Conservation (phyloP, 2,329 filamentous ascomycete genomes). For the Penicillium sp. region DNA sequence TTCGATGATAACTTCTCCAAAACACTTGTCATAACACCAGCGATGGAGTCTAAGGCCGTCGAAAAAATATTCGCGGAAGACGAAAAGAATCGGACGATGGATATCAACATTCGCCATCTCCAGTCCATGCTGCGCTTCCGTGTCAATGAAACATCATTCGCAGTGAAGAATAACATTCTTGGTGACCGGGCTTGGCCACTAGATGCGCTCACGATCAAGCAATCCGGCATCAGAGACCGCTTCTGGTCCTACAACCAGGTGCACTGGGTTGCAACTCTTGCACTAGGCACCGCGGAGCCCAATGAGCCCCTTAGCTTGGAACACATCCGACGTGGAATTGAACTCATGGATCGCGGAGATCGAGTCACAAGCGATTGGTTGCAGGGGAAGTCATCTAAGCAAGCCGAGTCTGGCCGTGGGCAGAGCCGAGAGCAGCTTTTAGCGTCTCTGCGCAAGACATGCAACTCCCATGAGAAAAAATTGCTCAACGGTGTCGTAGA, state of each 20-base stretch:
- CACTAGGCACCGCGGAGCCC: constrained; percentile 53
- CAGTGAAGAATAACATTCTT: constrained; percentile 41
- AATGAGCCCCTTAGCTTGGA: constrained; percentile 47
- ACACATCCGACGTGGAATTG: constrained; percentile 42
- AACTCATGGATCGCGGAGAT: constrained; percentile 48
- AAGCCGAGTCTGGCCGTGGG: constrained; percentile 37
- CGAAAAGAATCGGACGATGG: constrained; percentile 52
- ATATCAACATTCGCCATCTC: constrained; percentile 68
- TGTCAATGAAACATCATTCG: constrained; percentile 37
- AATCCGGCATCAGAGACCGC: constrained; percentile 52
- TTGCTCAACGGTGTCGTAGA: constrained; percentile 82
- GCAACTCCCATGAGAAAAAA: constrained; percentile 79
- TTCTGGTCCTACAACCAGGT: constrained; percentile 65
- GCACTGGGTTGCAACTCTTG: constrained; percentile 61
- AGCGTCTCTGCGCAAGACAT: constrained; percentile 58
- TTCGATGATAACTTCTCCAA: constrained; percentile 54
- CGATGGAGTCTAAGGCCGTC: constrained; percentile 43
- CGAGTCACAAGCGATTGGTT: constrained; percentile 44
- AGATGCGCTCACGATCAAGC: constrained; percentile 32
- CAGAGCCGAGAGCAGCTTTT: constrained; percentile 48
- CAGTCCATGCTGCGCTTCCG: constrained; percentile 61
- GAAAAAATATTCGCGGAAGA: constrained; percentile 53
- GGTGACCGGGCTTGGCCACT: constrained; percentile 36
- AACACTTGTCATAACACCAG: constrained; percentile 59
- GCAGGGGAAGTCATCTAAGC: constrained; percentile 38